These are phyloP conservation scores for Pichia sporocuriosa DNA, from an alignment of 805 yeast genomes.

Conservation along the genomic window DNA sequence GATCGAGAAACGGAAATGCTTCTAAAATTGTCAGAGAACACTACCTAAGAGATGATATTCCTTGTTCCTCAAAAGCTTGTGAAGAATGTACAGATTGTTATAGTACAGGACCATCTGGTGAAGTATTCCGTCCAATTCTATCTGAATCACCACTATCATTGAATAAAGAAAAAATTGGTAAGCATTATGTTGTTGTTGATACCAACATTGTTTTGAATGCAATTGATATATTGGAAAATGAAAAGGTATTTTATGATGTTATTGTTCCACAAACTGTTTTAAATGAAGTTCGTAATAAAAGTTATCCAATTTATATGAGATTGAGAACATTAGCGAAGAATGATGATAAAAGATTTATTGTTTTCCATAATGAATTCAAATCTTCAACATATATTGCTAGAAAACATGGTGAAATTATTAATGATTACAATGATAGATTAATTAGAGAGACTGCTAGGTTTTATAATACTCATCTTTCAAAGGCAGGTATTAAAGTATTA, in stretches of 20 bases:
- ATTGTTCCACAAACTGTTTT: conserved; percentile 92
- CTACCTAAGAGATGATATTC: conserved; percentile 85
- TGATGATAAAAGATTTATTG: conserved; percentile 76
- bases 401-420: conserved; percentile 59
- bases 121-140: conserved; percentile 58
- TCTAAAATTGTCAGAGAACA: conserved; percentile 91
- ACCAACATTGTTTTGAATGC: conserved; percentile 85
- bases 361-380: conserved; percentile 89
- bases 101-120: conserved; percentile 61
- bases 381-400: conserved; percentile 63
- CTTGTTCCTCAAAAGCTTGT: conserved; percentile 78
- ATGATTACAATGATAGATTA: conserved; percentile 89
- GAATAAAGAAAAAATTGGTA: conserved; percentile 38
- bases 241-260: conserved; percentile 75
- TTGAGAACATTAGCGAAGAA: conserved; percentile 67
- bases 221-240: conserved; percentile 80
- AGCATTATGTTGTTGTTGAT: conserved; percentile 81
- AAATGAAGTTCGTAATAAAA: conserved; percentile 84
- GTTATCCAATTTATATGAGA: conserved; percentile 83
- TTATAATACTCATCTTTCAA: conserved; percentile 59
- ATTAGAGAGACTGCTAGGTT: conserved; percentile 70
- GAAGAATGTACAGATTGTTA: conserved; percentile 47
- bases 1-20: conserved; percentile 87
- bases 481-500: conserved; percentile 38
- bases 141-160: conserved; percentile 52